Evolutionary conservation across 495 filamentous ascomycete genomes (phyloP), one percentile per base, ranked within the genome.

Genomic region (Lichenothelia convexa): DNA sequence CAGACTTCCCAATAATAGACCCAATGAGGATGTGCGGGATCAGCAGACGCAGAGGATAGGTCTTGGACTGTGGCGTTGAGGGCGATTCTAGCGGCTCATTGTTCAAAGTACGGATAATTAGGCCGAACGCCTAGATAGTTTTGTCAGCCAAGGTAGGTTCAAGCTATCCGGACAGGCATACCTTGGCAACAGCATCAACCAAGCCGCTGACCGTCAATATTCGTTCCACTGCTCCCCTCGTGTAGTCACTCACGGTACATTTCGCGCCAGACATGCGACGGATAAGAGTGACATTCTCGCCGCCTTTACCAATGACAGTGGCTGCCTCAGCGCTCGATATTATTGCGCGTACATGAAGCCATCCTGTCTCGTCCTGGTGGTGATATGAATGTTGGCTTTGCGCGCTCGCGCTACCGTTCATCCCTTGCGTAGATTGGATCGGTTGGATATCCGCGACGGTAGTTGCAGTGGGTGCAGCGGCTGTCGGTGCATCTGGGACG

Each of bases 211-310:
- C 91, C 21, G 89, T 97, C 49, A 97, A 62, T 45, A 97, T 94
- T 52, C 89, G 78, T 58, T 97, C 89, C 19, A 94, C 84, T 22
- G 89, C 87, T 44, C 89, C 89, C 47, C 91, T 80, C 48, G 87
- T 75, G 50, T 95, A 97, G 55, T 97, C 89, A 62, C 85, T 93
- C 44, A 97, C 85, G 21, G 91, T 95, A 63, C 89, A 95, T 61
- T 94, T 95, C 44, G 89, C 89, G 46, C 78, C 80, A 7, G 91
- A 91, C 63, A 84, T 64, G 51, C 75, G 78, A 40, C 89, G 74
- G 45, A 95, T 93, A 55, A 85, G 76, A 41, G 85, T 86, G 38
- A 97, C 89, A 54, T 97, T 97, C 62, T 97, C 89, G 50, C 89
- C 89, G 48, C 84, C 86, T 63, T 94, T 97, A 41, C 89, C 89